phyloP scores from a whole-genome alignment of 2,329 filamentous ascomycete genomes.

The Aspergillus jensenii region DNA sequence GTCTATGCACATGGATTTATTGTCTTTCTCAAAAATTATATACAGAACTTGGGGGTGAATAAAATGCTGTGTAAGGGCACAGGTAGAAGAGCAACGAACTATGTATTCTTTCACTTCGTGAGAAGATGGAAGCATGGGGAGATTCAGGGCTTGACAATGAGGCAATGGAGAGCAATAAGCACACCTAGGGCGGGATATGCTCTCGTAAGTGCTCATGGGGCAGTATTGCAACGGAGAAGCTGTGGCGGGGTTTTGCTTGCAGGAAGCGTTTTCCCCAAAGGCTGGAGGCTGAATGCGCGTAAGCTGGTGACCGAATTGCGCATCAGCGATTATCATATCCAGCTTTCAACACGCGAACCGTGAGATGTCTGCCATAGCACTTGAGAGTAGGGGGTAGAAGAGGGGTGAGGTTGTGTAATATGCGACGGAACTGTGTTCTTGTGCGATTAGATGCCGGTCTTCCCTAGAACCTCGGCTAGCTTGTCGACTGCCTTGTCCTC shows the following conservation, averaged over 20 bases:
- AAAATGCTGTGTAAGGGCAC: conserved; percentile 2
- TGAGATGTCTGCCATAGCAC: not conserved
- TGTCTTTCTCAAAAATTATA: conserved; percentile 13
- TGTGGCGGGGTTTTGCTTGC: not conserved
- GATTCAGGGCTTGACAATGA: not conserved
- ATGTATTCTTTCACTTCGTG: not conserved
- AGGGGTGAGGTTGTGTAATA: not conserved
- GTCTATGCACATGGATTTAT: not conserved
- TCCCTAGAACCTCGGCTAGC: conserved; percentile 71
- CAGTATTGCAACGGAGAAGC: not conserved
- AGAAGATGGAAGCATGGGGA: not conserved
- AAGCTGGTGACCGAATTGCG: not conserved
- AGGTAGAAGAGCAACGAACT: not conserved
- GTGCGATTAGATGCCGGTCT: conserved; percentile 53
- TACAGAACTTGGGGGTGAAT: conserved; percentile 12
- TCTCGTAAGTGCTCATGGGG: not conserved
- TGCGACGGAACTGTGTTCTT: not conserved
- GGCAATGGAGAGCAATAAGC: not conserved
- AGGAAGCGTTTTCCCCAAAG: not conserved
- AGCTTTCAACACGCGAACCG: not conserved
- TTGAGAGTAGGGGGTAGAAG: not conserved
- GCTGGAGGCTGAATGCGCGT: not conserved
- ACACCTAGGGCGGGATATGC: not conserved
- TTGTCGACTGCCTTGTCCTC: conserved; percentile 79
- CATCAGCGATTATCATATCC: not conserved